Percentiles rank a stretch among this genome's conserved stretches.
phyloP scores from a whole-genome alignment of 192 early-diverging fungal genomes.

The Coemansia sp. region DNA sequence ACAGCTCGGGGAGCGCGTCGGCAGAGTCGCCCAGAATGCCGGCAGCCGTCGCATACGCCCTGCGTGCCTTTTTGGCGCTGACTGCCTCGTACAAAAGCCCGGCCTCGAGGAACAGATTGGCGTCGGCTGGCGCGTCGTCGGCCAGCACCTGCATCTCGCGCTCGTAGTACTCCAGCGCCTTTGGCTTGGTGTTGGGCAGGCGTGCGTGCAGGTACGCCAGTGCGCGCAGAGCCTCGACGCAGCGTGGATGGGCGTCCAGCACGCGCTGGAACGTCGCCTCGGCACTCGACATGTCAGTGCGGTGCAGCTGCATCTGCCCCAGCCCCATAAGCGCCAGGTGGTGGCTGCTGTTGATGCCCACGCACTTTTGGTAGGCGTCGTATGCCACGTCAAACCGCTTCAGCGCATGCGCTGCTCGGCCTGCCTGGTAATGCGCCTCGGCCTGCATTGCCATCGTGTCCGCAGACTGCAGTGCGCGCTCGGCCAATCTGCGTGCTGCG shows the following conservation, averaged over 20 bases:
- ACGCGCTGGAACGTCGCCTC: slow-evolving; percentile 59
- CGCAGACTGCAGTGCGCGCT: slow-evolving; percentile 45
- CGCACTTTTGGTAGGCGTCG: slow-evolving; percentile 63
- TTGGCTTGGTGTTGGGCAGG: slow-evolving; percentile 60
- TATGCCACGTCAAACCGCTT: slow-evolving; percentile 70
- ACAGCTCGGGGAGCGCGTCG: slow-evolving; percentile 59
- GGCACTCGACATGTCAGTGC: slow-evolving; percentile 40
- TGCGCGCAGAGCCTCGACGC: slow-evolving; percentile 62
- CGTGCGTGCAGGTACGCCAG: slow-evolving; percentile 62
- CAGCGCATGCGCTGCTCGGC: slow-evolving; percentile 55
- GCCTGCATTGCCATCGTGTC: slow-evolving; percentile 56
- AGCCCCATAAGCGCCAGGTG: slow-evolving; percentile 65
- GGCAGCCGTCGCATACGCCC: slow-evolving; percentile 43
- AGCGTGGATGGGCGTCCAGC: slow-evolving; percentile 58
- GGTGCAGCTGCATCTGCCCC: slow-evolving; percentile 69
- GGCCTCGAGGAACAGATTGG: slow-evolving; percentile 61
- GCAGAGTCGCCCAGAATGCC: slow-evolving; percentile 20
- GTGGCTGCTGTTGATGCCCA: slow-evolving; percentile 65
- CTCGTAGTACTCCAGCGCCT: slow-evolving; percentile 66
- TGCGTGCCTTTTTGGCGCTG: slow-evolving; percentile 46
- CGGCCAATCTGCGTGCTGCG: slow-evolving; percentile 44
- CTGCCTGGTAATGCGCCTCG: slow-evolving; percentile 61
- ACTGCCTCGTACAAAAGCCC: slow-evolving; percentile 64
- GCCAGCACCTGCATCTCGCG: slow-evolving; percentile 58
- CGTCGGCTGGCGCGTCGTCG: slow-evolving; percentile 52